A percentile compares a stretch with the other conserved stretches of the same genome.
Conservation (phyloP, 768 basidiomycete genomes). For the Lactarius deliciosus region DNA sequence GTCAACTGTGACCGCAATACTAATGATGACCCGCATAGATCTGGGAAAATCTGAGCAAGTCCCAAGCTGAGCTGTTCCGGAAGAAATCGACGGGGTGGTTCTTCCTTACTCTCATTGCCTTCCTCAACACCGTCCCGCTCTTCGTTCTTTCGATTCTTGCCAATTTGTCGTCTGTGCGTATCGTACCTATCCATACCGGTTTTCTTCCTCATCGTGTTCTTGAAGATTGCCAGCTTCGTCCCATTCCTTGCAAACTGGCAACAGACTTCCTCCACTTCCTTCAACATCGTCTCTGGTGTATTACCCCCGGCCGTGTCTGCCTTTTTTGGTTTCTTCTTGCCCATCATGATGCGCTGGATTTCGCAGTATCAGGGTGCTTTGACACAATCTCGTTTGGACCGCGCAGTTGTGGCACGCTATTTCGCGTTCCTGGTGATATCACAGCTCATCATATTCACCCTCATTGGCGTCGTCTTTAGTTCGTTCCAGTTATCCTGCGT, state of each 20-base stretch:
- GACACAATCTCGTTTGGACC: slow-evolving; percentile 79
- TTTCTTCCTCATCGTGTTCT: slow-evolving; percentile 24
- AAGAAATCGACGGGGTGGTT: slow-evolving; percentile 76
- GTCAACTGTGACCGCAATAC: slow-evolving; percentile 5
- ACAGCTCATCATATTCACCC: slow-evolving; percentile 90
- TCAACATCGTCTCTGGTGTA: slow-evolving; percentile 89
- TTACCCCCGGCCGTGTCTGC: slow-evolving; percentile 88
- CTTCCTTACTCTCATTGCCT: slow-evolving; percentile 76
- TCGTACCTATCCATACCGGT: slow-evolving; percentile 12
- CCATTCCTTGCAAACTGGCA: slow-evolving; percentile 76
- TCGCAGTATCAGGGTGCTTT: slow-evolving; percentile 65
- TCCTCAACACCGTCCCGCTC: slow-evolving; percentile 93
- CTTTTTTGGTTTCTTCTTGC: slow-evolving; percentile 86
- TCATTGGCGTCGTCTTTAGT: slow-evolving; percentile 90
- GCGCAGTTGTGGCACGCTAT: slow-evolving; percentile 89
- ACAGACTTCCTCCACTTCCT: slow-evolving; percentile 57
- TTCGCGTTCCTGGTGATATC: slow-evolving; percentile 93
- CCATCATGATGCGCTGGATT: slow-evolving; percentile 87
- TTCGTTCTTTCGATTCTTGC: slow-evolving; percentile 88
- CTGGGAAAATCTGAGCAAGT: slow-evolving; percentile 86
- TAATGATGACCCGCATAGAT: slow-evolving; percentile 47
- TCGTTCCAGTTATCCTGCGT: slow-evolving; percentile 34
- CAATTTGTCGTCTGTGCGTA: slow-evolving; percentile 76
- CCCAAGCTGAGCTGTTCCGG: slow-evolving; percentile 60
- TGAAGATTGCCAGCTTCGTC: slow-evolving; percentile 64